A percentile compares a stretch with the other conserved stretches of the same genome.
These are phyloP conservation scores for Diaporthe citrichinensis DNA, from an alignment of 2,329 filamentous ascomycete species.

Conservation along the genomic window DNA sequence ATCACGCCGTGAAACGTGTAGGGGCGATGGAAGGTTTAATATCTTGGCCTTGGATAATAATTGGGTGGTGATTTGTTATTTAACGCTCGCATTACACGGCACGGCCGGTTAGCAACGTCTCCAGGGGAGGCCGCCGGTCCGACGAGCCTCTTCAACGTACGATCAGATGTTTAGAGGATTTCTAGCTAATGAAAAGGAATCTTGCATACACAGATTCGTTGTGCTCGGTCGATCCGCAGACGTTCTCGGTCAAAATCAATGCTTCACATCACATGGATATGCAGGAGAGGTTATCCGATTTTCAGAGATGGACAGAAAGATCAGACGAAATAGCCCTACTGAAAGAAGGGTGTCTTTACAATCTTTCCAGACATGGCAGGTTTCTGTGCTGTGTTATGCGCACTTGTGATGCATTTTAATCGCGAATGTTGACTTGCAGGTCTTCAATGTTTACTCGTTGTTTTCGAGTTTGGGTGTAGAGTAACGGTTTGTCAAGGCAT, in stretches of 20 bases:
- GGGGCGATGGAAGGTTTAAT: background rate
- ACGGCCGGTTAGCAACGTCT: background rate
- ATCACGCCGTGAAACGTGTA: background rate
- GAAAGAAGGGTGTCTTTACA: background rate
- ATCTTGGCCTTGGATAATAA: background rate
- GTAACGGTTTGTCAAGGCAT: too few species aligned
- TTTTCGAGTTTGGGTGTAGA: background rate
- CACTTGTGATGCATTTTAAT: too few species aligned
- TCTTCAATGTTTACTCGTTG: too few species aligned
- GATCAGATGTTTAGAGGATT: background rate
- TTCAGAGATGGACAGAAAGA: background rate
- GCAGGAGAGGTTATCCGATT: background rate
- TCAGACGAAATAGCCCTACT: background rate
- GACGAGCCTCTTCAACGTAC: background rate
- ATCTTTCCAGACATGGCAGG: background rate
- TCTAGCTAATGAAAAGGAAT: background rate
- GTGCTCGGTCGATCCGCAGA: background rate
- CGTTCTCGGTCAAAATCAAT: background rate
- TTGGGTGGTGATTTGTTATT: background rate
- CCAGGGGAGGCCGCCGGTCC: background rate
- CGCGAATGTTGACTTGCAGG: background rate
- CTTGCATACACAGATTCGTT: too few species aligned
- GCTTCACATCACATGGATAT: too few species aligned
- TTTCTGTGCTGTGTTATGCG: background rate
- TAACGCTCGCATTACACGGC: background rate